A percentile compares a stretch with the other conserved stretches of the same genome.
Evolutionary conservation across 805 yeast genomes (phyloP).

Genomic region (Kodamaea laetipori): DNA sequence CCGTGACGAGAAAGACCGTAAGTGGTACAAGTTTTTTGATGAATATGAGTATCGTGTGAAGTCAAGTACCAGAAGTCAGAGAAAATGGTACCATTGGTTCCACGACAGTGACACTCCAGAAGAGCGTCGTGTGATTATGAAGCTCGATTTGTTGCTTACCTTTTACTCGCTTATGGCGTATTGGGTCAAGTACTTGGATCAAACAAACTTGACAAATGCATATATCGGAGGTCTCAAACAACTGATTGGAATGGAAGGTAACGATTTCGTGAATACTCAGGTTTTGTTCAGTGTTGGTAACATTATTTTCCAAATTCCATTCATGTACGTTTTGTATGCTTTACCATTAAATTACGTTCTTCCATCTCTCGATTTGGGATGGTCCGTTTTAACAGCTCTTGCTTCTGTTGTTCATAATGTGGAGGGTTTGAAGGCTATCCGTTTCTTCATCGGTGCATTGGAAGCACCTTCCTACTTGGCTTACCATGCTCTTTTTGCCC

Average conservation of each 20-base stretch:
- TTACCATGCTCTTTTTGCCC: slow-evolving; percentile 40
- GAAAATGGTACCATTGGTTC: slow-evolving; percentile 59
- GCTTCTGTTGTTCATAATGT: slow-evolving; percentile 52
- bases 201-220: slow-evolving; percentile 62
- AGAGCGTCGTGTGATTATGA: slow-evolving; percentile 32
- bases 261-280: slow-evolving; percentile 62
- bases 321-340: slow-evolving; percentile 57
- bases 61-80: slow-evolving; percentile 32
- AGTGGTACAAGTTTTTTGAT: slow-evolving; percentile 54
- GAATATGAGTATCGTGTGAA: slow-evolving; percentile 59
- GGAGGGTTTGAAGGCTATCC: slow-evolving; percentile 55
- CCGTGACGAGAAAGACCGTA: slow-evolving; percentile 54
- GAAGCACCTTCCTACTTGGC: slow-evolving; percentile 59
- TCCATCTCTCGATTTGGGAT: slow-evolving; percentile 60
- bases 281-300: slow-evolving; percentile 61
- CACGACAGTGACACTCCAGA: slow-evolving; percentile 48
- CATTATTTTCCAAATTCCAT: slow-evolving; percentile 63
- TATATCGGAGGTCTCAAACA: slow-evolving; percentile 65
- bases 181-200: slow-evolving; percentile 70
- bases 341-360: slow-evolving; percentile 55
- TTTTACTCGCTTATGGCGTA: slow-evolving; percentile 45
- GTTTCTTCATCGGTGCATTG: slow-evolving; percentile 69
- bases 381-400: slow-evolving; percentile 67
- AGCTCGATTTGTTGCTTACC: slow-evolving; percentile 36
- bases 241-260: slow-evolving; percentile 57